phyloP scores from a whole-genome alignment of 257 asterid genomes.

The Oldenlandia corymbosa region DNA sequence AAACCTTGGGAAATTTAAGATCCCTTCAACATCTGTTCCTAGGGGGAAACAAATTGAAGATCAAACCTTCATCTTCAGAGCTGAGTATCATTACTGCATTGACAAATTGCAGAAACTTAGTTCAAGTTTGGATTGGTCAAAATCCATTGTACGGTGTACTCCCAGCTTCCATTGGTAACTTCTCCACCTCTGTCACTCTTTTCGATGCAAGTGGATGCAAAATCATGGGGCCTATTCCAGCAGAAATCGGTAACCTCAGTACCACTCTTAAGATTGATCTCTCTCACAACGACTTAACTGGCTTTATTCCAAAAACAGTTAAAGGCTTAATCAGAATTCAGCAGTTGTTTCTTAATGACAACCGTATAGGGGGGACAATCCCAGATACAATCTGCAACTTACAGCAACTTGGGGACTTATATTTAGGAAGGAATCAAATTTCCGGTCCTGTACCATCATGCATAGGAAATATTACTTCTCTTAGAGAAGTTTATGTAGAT shows the following conservation, averaged over 20 bases:
- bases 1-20: not conserved
- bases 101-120: not conserved
- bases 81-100: not conserved
- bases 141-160: not conserved
- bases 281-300: not conserved
- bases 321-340: slow-evolving; percentile 5
- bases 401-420: not conserved
- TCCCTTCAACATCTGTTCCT: not conserved
- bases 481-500: not conserved
- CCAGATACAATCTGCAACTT: slow-evolving; percentile 1
- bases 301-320: not conserved
- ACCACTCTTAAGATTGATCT: not conserved
- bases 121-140: accelerated
- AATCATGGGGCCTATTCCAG: slow-evolving; percentile 3
- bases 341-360: not conserved
- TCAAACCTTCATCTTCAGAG: not conserved
- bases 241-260: slow-evolving; percentile 6
- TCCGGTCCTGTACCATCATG: not conserved
- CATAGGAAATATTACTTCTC: slow-evolving; percentile 8
- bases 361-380: slow-evolving; percentile 7
- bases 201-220: not conserved
- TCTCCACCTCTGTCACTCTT: not conserved
- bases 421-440: not conserved
- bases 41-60: not conserved
- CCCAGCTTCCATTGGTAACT: not conserved